Percentiles rank a stretch among this genome's conserved stretches.
Conservation (phyloP, 2,329 filamentous ascomycete genomes). For the Cyphellophora europaea region DNA sequence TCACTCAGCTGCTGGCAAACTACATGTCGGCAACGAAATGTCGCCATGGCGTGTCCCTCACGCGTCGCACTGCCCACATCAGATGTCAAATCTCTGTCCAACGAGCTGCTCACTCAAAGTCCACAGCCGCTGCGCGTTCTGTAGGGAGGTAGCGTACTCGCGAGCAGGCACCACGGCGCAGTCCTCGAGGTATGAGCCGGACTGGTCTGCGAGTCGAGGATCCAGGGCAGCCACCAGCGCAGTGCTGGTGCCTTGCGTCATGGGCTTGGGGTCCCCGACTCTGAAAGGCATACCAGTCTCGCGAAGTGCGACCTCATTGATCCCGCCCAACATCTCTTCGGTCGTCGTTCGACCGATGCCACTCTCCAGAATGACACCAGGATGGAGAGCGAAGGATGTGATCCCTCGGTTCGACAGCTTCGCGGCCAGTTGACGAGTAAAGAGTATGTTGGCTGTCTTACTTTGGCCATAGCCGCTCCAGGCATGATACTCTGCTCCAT, state of each 20-base stretch:
- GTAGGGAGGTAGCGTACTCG: constrained; percentile 21
- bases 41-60: too few relatives aligned
- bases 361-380: constrained; percentile 20
- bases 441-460: constrained; percentile 38
- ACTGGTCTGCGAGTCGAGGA: constrained; percentile 25
- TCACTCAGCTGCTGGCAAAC: too few relatives aligned
- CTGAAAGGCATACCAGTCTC: constrained; percentile 11
- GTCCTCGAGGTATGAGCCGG: constrained; percentile 25
- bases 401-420: constrained; percentile 21
- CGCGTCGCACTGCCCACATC: too few relatives aligned
- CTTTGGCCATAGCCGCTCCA: constrained; percentile 37
- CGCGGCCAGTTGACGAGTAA: constrained; percentile 29
- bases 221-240: constrained; percentile 36
- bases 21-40: too few relatives aligned
- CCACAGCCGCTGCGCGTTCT: constrained; percentile 24
- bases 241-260: constrained; percentile 34
- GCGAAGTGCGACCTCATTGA: constrained; percentile 5
- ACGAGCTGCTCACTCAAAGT: constrained; percentile 22
- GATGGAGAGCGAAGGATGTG: constrained; percentile 31
- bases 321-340: constrained; percentile 1
- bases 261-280: constrained; percentile 21
- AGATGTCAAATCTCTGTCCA: constrained; percentile 20
- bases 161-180: constrained; percentile 23
- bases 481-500: constrained; percentile 22
- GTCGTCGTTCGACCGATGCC: constrained; percentile 7